phyloP scores from a whole-genome alignment of 495 filamentous ascomycete genomes.

The Saxispiralis lemnorum region DNA sequence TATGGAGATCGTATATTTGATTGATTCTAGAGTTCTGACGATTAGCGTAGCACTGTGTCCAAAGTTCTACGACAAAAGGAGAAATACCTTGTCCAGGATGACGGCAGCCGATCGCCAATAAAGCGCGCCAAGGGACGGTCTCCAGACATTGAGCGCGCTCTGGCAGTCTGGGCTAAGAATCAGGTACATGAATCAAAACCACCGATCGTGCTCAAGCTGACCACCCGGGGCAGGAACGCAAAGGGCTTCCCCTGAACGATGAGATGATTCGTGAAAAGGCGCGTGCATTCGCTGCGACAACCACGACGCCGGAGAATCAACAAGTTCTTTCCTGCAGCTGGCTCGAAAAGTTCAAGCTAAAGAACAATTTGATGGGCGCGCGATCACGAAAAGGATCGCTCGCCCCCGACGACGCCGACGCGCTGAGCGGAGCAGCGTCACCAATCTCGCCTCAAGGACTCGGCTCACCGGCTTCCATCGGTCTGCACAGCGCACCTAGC shows the following conservation, averaged over 20 bases:
- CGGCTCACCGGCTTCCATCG: conserved; percentile 46
- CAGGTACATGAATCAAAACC: conserved; percentile 3
- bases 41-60: conserved; percentile 62
- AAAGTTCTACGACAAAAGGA: conserved; percentile 94
- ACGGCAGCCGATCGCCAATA: conserved; percentile 71
- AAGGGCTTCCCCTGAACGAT: conserved; percentile 62
- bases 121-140: conserved; percentile 82
- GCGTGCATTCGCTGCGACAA: conserved; percentile 55
- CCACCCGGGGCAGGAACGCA: conserved; percentile 36
- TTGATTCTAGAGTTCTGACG: too few species aligned
- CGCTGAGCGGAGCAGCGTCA: conserved; percentile 47
- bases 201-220: conserved; percentile 1
- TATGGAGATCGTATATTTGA: neutral
- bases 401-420: conserved; percentile 28
- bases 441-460: conserved; percentile 52
- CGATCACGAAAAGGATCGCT: conserved; percentile 51
- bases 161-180: conserved; percentile 75
- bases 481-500: conserved; percentile 49
- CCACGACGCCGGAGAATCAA: conserved; percentile 58
- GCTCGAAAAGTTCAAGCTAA: conserved; percentile 95
- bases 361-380: conserved; percentile 56
- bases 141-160: conserved; percentile 86
- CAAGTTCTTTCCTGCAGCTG: conserved; percentile 58
- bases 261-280: conserved; percentile 78
- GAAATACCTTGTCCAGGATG: conserved; percentile 81